These are phyloP conservation scores for Physcia stellaris DNA, from an alignment of 495 filamentous ascomycete genomes.

Conservation along the genomic window DNA sequence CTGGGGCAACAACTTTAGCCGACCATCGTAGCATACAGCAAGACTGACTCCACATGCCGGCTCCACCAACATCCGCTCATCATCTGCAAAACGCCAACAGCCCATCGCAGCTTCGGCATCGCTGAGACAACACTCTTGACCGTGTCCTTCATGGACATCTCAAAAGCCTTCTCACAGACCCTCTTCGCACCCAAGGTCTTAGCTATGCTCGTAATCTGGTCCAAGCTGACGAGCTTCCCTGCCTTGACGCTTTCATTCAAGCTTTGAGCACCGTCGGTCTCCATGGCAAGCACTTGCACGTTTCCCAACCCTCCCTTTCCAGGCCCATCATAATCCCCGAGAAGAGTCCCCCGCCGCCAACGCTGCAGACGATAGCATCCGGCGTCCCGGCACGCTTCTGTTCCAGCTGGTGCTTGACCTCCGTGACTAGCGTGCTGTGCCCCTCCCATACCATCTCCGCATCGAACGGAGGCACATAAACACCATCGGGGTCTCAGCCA, in stretches of 20 bases:
- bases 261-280: conserved; percentile 70
- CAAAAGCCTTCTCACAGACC: no score
- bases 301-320: conserved; percentile 12
- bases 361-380: conserved; percentile 66
- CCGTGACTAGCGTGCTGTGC: conserved; percentile 56
- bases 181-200: conserved; percentile 61
- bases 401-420: conserved; percentile 48
- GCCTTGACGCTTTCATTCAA: conserved; percentile 46
- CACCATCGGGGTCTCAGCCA: conserved; percentile 37
- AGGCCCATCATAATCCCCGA: conserved; percentile 67
- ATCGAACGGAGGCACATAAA: conserved; percentile 93
- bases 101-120: conserved; percentile 74
- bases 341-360: conserved; percentile 81
- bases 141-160: no score
- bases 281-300: conserved; percentile 59
- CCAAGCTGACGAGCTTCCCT: conserved; percentile 49
- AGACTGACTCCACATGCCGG: conserved; percentile 69
- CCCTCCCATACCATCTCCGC: conserved; percentile 77
- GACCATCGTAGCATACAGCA: conserved; percentile 45
- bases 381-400: conserved; percentile 20
- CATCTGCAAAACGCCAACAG: conserved; percentile 63
- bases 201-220: conserved; percentile 67
- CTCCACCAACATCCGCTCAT: conserved; percentile 70
- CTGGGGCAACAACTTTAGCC: conserved; percentile 46
- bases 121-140: no score